Base-by-base conservation (phyloP, 768 basidiomycete species). In the Termitomyces sp. region DNA sequence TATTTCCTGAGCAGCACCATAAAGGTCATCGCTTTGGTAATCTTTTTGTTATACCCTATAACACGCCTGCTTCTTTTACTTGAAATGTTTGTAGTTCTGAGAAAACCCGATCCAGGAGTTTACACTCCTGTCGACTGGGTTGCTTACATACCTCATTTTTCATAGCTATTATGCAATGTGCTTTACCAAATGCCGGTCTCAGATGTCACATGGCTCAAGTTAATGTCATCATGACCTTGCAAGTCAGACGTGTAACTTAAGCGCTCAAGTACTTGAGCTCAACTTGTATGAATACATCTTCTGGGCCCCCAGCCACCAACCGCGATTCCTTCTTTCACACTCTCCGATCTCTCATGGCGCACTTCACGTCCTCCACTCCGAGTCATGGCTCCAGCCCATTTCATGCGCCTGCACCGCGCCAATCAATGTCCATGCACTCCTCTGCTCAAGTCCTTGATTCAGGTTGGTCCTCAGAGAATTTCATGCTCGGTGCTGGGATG, bases 401-500 rank as follows among this genome's bases (percentile, higher is more conserved):
- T 15, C 46, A 14, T 26, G 7, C 22, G 6, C 8, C 15, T 5
- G 34, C 22, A 26, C 26, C 24, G 8, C 37, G 37, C n/a, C 26
- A 11, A 48, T 22, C 35, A 5, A 50, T 50, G 49, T 50, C 49
- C n/a, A 6, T 1, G 11, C 1, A 38, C 46, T 84, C 83, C 5
- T 70, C 74, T 0, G 61, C 70, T 1, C 66, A 72, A 5, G 70
- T 84, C 2, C 71, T 72, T 0, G 61, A 78, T 56, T 73, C 77
- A 58, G 64, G 65, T 1, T 86, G 77, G 78, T 71, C 72, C 45
- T 71, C 77, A 2, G 34, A 65, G 12, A 79, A 84, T 65, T 82
- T 87, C 62, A 65, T 81, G 68, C 70, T 85, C 2, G 82, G 82
- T 2, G 80, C 78, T 3, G 84, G 83, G 17, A 80, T 84, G 80